Percentiles rank a stretch among this genome's conserved stretches.
phyloP scores from a whole-genome alignment of 345 rosid species.

The Ceriops decandra region DNA sequence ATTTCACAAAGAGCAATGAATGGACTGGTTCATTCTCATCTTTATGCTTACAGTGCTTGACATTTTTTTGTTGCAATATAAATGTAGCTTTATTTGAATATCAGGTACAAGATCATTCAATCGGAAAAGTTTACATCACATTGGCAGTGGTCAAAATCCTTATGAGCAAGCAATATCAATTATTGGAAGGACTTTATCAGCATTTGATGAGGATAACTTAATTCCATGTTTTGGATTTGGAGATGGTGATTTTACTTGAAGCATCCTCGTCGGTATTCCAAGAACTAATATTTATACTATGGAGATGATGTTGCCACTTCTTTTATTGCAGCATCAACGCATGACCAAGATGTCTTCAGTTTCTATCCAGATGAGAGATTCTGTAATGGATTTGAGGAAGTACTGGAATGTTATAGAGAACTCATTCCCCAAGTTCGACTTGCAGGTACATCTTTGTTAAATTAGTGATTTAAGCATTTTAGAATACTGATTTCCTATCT shows the following conservation, averaged over 20 bases:
- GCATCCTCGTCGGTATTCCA: background rate
- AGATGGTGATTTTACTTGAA: constrained; percentile 35
- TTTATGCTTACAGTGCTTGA: background rate
- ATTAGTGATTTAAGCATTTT: background rate
- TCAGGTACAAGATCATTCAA: constrained; percentile 73
- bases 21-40: constrained; percentile 66
- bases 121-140: constrained; percentile 57
- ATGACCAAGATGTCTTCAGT: constrained; percentile 89
- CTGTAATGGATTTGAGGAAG: constrained; percentile 91
- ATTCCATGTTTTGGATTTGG: constrained; percentile 92
- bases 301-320: constrained; percentile 1
- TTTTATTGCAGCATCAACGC: constrained; percentile 64
- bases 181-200: constrained; percentile 67
- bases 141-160: constrained; percentile 57
- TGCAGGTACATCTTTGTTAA: constrained; percentile 51
- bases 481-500: background rate
- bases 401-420: constrained; percentile 65
- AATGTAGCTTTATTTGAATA: constrained; percentile 14
- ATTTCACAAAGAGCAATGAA: constrained; percentile 94
- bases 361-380: constrained; percentile 58
- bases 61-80: background rate
- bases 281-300: background rate
- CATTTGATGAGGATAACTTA: constrained; percentile 74
- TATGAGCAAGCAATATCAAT: constrained; percentile 80
- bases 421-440: constrained; percentile 75